Conservation (phyloP, 2,329 filamentous ascomycete species). For the Sporothrix humicola region DNA sequence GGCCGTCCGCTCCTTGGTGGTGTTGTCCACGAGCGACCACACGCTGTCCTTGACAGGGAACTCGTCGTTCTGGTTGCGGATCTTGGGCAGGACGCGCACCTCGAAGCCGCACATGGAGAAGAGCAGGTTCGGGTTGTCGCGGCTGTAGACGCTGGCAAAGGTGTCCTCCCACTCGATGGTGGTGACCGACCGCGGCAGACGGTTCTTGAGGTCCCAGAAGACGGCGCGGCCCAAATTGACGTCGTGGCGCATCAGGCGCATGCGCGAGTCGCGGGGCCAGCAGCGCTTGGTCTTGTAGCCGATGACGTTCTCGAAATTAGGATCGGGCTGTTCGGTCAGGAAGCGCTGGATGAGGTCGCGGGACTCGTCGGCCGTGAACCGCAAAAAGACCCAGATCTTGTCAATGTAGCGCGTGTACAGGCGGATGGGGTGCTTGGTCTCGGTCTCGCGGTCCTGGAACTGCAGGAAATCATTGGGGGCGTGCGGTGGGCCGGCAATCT, state of each 20-base stretch:
- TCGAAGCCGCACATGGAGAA: constrained; percentile 99
- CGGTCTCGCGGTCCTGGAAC: constrained; percentile 90
- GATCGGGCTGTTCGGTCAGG: constrained; percentile 96
- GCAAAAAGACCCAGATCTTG: constrained; percentile 97
- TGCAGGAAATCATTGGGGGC: constrained; percentile 97
- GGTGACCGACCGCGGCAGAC: constrained; percentile 89
- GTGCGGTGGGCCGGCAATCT: constrained; percentile 92
- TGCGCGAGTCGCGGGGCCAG: constrained; percentile 96
- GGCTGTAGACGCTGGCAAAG: constrained; percentile 96
- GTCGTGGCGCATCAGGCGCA: constrained; percentile 98
- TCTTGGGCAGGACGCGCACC: constrained; percentile 94
- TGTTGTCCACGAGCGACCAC: constrained; percentile 96
- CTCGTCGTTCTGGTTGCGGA: constrained; percentile 91
- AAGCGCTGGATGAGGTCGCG: constrained; percentile 96
- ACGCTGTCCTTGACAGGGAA: constrained; percentile 98
- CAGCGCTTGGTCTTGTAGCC: constrained; percentile 99
- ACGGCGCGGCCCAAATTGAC: constrained; percentile 96
- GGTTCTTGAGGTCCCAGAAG: constrained; percentile 99
- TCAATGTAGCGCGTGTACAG: constrained; percentile 98
- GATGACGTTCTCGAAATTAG: constrained; percentile 99
- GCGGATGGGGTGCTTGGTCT: constrained; percentile 91
- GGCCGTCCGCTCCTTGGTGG: constrained; percentile 93
- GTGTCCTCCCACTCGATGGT: constrained; percentile 99
- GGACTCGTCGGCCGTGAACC: constrained; percentile 92
- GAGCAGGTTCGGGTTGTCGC: constrained; percentile 94